These are phyloP conservation scores for Coccomyxa sp. DNA, from an alignment of 139 green algal species.

Conservation along the genomic window DNA sequence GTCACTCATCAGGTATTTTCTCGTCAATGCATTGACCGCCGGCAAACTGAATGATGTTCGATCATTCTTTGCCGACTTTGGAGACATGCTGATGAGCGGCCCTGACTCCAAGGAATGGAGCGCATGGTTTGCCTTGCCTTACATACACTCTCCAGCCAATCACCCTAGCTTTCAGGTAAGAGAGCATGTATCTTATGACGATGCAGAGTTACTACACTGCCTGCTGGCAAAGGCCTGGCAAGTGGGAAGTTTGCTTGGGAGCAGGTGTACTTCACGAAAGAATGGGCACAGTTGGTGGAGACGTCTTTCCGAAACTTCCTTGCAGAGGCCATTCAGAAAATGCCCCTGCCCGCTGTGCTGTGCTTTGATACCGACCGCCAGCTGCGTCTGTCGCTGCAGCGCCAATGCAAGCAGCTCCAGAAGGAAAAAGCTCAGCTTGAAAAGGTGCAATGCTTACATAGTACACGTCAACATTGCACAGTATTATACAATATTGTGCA, in stretches of 20 bases:
- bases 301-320: conserved; percentile 51
- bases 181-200: not conserved
- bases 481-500: no score
- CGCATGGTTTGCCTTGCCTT: conserved; percentile 48
- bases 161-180: conserved; percentile 47
- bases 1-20: conserved; percentile 26
- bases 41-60: conserved; percentile 8
- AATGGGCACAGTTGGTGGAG: conserved; percentile 44
- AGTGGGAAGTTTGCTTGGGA: not conserved
- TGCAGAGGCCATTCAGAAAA: conserved; percentile 24
- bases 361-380: conserved; percentile 46
- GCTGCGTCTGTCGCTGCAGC: conserved; percentile 17
- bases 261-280: conserved; percentile 46
- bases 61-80: conserved; percentile 37
- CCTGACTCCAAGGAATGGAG: conserved; percentile 30
- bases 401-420: conserved; percentile 3
- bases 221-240: not conserved
- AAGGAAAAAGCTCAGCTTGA: conserved; percentile 7
- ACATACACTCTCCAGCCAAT: conserved; percentile 24
- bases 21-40: conserved; percentile 28
- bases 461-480: no score
- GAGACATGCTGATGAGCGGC: conserved; percentile 25
- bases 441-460: not conserved
- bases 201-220: not conserved
- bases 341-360: conserved; percentile 53